These are phyloP conservation scores for Noccaea caerulescens DNA, from an alignment of 345 rosid genomes.

Conservation along the genomic window DNA sequence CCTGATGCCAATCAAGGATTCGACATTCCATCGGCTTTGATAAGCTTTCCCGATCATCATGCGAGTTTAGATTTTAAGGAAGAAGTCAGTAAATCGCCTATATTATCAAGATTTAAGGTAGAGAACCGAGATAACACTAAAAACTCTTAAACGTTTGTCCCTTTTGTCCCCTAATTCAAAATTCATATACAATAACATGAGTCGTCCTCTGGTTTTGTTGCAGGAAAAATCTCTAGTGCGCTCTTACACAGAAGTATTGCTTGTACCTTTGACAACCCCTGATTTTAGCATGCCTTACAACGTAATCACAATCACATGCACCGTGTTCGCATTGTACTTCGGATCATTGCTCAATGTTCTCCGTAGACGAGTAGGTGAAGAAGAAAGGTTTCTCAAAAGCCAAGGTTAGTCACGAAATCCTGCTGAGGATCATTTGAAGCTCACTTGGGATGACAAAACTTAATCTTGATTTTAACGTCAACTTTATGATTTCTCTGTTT, in stretches of 20 bases:
- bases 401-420: constrained; percentile 55
- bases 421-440: background rate
- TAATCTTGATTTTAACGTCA: no score
- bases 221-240: constrained; percentile 70
- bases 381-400: constrained; percentile 72
- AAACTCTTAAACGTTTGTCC: background rate
- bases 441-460: background rate
- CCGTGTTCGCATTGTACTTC: constrained; percentile 81
- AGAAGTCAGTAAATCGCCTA: constrained; percentile 48
- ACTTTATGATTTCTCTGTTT: constrained; percentile 42
- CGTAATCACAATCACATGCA: constrained; percentile 94
- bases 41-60: constrained; percentile 69
- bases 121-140: background rate
- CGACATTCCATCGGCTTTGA: constrained; percentile 91
- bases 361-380: constrained; percentile 70
- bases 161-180: background rate
- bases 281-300: constrained; percentile 99
- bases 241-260: constrained; percentile 89
- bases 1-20: constrained; percentile 99
- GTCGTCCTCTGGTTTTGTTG: constrained; percentile 39
- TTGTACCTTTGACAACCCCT: constrained; percentile 91
- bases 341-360: constrained; percentile 91
- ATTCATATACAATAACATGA: background rate
- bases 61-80: constrained; percentile 55
- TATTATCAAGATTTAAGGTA: constrained; percentile 73